Percentiles rank a stretch among this genome's conserved stretches.
phyloP scores from a whole-genome alignment of 495 filamentous ascomycete species.

The Aspergillus cristatus region DNA sequence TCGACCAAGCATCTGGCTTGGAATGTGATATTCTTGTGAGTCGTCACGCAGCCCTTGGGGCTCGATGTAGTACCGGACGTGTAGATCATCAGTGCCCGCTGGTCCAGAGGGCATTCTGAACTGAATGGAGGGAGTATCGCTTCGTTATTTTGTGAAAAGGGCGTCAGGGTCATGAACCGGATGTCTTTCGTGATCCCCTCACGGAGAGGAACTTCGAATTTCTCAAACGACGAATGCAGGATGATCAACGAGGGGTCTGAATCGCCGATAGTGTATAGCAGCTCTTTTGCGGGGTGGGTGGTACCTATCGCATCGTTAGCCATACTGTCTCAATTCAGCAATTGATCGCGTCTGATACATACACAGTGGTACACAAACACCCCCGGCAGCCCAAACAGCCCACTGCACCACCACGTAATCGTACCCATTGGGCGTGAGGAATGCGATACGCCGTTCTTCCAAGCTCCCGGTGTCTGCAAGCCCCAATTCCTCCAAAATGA shows the following conservation, averaged over 20 bases:
- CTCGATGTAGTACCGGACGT: constrained; percentile 38
- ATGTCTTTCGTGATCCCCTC: constrained; percentile 17
- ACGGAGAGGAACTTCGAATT: constrained; percentile 21
- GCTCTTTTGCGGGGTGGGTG: constrained; percentile 32
- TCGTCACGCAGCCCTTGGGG: constrained; percentile 37
- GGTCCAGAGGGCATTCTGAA: constrained; percentile 16
- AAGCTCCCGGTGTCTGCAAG: constrained; percentile 42
- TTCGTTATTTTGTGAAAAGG: constrained; percentile 15
- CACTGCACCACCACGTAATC: constrained; percentile 77
- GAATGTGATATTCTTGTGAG: constrained; percentile 36
- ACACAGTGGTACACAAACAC: constrained; percentile 33
- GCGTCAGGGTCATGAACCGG: constrained; percentile 25
- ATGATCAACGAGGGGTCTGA: constrained; percentile 35
- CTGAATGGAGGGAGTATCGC: constrained; percentile 23
- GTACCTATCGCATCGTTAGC: constrained; percentile 28
- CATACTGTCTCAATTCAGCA: not conserved
- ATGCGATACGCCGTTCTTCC: constrained; percentile 68
- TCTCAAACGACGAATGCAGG: constrained; percentile 30
- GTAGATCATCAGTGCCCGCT: constrained; percentile 38
- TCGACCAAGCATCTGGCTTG: constrained; percentile 29
- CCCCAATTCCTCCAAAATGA: constrained; percentile 42
- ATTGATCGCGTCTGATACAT: constrained; percentile 6
- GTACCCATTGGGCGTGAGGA: constrained; percentile 82
- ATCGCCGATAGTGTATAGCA: constrained; percentile 34
- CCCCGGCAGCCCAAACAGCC: constrained; percentile 33